Percentiles rank a stretch among this genome's conserved stretches.
Conservation (phyloP, 495 filamentous ascomycete species). For the Tetracladium setigerum region DNA sequence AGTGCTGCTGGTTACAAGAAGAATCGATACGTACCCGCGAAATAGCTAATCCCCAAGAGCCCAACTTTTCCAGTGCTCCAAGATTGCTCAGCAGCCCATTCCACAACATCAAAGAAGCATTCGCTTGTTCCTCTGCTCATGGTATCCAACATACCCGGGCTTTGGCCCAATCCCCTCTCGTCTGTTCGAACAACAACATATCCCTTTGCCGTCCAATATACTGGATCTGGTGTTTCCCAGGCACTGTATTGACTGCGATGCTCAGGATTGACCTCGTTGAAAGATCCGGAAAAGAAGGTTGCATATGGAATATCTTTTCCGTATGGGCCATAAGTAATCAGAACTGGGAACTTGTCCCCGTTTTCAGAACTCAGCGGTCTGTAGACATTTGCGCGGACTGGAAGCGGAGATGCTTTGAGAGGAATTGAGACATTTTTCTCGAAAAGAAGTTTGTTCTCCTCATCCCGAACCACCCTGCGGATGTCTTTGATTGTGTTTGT, state of each 20-base stretch:
- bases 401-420: background rate
- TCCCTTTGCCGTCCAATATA: conserved; percentile 25
- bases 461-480: background rate
- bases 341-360: conserved; percentile 18
- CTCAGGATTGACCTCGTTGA: conserved; percentile 34
- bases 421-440: conserved; percentile 1
- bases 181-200: conserved; percentile 35
- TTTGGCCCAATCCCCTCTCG: conserved; percentile 26
- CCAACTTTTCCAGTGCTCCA: conserved; percentile 36
- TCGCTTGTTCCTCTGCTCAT: conserved; percentile 31
- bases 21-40: conserved; percentile 6
- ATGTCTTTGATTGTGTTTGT: background rate
- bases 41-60: conserved; percentile 31
- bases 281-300: conserved; percentile 34
- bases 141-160: conserved; percentile 25
- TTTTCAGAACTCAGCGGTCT: background rate
- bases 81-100: conserved; percentile 24
- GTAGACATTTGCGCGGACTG: conserved; percentile 1
- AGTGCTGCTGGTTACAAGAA: too few species aligned
- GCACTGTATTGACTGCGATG: conserved; percentile 17
- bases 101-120: conserved; percentile 32
- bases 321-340: conserved; percentile 52
- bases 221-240: conserved; percentile 36
- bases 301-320: conserved; percentile 53
- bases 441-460: background rate